phyloP scores from a whole-genome alignment of 2,329 filamentous ascomycete genomes.

The Cadophora sp. region DNA sequence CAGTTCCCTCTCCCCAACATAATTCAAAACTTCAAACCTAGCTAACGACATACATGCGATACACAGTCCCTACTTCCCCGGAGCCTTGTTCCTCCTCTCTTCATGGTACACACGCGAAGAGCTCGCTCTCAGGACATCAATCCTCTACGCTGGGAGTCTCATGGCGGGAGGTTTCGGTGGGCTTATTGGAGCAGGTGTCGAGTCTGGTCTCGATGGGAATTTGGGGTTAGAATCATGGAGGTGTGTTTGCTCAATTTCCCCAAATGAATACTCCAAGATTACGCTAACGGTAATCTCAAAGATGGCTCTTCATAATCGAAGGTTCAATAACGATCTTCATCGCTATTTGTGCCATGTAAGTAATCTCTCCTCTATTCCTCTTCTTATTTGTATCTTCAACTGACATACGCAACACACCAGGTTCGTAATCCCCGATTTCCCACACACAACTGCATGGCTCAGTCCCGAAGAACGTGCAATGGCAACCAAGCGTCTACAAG shows the following conservation, averaged over 20 bases:
- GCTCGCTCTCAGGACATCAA: slow-evolving; percentile 51
- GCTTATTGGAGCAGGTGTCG: slow-evolving; percentile 60
- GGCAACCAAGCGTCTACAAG: slow-evolving; percentile 41
- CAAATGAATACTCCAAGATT: too few relatives aligned
- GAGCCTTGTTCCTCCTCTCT: slow-evolving; percentile 57
- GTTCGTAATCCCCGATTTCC: slow-evolving; percentile 48
- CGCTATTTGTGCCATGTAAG: slow-evolving; percentile 34
- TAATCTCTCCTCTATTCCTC: slow-evolving; percentile 38
- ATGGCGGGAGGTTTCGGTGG: slow-evolving; percentile 55
- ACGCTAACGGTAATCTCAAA: slow-evolving; percentile 20
- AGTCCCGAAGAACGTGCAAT: slow-evolving; percentile 49
- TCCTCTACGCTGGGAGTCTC: slow-evolving; percentile 54
- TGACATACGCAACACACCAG: not conserved
- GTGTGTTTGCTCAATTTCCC: too few relatives aligned
- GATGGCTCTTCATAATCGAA: slow-evolving; percentile 52
- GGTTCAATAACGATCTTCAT: slow-evolving; percentile 47
- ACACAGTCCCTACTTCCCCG: slow-evolving; percentile 45
- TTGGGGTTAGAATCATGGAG: slow-evolving; percentile 29
- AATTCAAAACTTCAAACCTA: not conserved
- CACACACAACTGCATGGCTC: slow-evolving; percentile 49
- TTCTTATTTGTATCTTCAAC: not conserved
- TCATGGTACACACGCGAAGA: slow-evolving; percentile 62
- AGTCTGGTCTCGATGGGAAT: slow-evolving; percentile 45
- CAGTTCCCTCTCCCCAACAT: slow-evolving; percentile 38
- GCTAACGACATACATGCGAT: not conserved